A percentile compares a stretch with the other conserved stretches of the same genome.
Conservation (phyloP, 2,329 filamentous ascomycete species). For the Neonectria sp. region DNA sequence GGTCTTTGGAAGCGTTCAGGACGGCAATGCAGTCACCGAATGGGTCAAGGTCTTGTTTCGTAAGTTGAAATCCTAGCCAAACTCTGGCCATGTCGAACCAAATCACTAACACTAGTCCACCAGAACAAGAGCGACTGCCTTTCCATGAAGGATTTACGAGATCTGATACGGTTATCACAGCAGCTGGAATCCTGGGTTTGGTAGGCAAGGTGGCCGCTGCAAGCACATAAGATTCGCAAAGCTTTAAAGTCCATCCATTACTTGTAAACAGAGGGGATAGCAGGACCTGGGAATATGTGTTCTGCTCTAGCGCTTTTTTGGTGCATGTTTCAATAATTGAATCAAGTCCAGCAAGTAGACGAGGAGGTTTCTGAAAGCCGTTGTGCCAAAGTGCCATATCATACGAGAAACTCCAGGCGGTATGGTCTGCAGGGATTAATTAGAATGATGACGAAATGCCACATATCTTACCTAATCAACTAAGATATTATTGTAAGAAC, state of each 20-base stretch:
- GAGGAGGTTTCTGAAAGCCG: background rate
- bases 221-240: constrained; percentile 7
- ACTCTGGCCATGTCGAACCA: rapidly evolving
- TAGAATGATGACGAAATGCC: background rate
- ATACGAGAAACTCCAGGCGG: background rate
- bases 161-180: constrained; percentile 34
- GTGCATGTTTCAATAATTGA: background rate
- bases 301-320: background rate
- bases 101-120: constrained; percentile 1
- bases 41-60: constrained; percentile 44
- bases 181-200: constrained; percentile 35
- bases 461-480: background rate
- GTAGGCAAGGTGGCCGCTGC: constrained; percentile 34
- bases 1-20: constrained; percentile 33
- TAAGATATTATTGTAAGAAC: background rate
- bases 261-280: background rate
- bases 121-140: constrained; percentile 42
- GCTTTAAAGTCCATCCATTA: background rate
- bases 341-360: background rate
- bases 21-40: constrained; percentile 39
- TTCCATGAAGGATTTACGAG: constrained; percentile 39
- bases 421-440: background rate
- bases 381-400: background rate
- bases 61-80: constrained; percentile 16
- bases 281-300: background rate